Percentiles rank a stretch among this genome's conserved stretches.
Conservation (phyloP, 768 basidiomycete species). For the Chalciporus chontae region DNA sequence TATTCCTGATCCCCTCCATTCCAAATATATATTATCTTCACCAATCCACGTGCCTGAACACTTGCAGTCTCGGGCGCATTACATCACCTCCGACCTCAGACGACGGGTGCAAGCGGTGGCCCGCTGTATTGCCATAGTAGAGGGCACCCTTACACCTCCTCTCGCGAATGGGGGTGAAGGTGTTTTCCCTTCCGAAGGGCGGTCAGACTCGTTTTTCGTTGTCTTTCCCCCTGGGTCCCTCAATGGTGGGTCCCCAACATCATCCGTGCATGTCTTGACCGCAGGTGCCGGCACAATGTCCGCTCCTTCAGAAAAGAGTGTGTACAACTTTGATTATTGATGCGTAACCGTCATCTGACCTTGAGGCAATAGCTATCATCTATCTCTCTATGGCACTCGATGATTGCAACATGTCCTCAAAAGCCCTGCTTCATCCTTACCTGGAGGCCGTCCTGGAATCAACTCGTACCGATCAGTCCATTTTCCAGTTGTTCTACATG, state of each 20-base stretch:
- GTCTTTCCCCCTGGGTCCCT: conserved; percentile 73
- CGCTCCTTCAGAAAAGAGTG: conserved; percentile 71
- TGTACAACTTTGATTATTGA: conserved; percentile 23
- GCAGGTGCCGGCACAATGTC: conserved; percentile 74
- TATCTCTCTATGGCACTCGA: conserved; percentile 52
- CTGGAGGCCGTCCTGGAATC: conserved; percentile 42
- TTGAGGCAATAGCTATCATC: conserved; percentile 45
- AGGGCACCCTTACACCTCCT: conserved; percentile 28
- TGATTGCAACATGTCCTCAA: conserved; percentile 24
- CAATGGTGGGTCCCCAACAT: conserved; percentile 41
- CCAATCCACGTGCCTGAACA: conserved; percentile 30
- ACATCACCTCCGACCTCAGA: conserved; percentile 6
- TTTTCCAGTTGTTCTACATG: conserved; percentile 56
- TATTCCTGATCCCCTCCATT: conserved; percentile 55
- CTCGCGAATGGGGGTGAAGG: conserved; percentile 27
- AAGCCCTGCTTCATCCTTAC: conserved; percentile 51
- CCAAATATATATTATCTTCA: conserved; percentile 54
- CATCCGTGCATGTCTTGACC: conserved; percentile 58
- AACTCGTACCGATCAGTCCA: conserved; percentile 17
- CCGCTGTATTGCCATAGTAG: conserved; percentile 50
- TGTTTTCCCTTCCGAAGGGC: conserved; percentile 13
- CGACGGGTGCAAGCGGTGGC: conserved; percentile 31
- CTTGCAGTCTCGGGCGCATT: conserved; percentile 23
- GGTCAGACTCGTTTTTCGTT: conserved; percentile 60
- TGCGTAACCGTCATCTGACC: conserved; percentile 3